phyloP scores from a whole-genome alignment of 2,329 filamentous ascomycete genomes.

The Neobulgaria alba region DNA sequence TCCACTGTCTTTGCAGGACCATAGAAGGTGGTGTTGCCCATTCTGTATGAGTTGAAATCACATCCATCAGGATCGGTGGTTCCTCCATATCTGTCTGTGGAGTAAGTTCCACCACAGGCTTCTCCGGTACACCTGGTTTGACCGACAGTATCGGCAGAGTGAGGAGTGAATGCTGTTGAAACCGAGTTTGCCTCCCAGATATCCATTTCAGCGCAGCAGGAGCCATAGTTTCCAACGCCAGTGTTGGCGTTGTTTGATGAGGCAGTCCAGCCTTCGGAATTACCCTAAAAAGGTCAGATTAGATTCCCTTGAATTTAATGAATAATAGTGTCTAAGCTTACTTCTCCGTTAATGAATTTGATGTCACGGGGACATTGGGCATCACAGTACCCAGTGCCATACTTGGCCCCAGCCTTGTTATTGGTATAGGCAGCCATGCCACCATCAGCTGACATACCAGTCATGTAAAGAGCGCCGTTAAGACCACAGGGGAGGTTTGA shows the following conservation, averaged over 20 bases:
- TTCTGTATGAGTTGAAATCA: slow-evolving; percentile 53
- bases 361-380: slow-evolving; percentile 45
- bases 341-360: slow-evolving; percentile 45
- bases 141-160: slow-evolving; percentile 39
- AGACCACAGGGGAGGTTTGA: slow-evolving; percentile 61
- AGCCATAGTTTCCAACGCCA: slow-evolving; percentile 44
- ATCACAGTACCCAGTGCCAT: slow-evolving; percentile 57
- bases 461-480: slow-evolving; percentile 63
- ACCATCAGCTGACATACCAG: slow-evolving; percentile 55
- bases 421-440: slow-evolving; percentile 41
- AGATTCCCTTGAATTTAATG: neutral
- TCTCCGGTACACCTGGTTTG: slow-evolving; percentile 36
- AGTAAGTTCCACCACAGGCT: slow-evolving; percentile 32
- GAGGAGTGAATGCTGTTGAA: slow-evolving; percentile 48
- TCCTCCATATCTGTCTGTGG: slow-evolving; percentile 41
- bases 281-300: slow-evolving; percentile 33
- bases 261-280: slow-evolving; percentile 42
- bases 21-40: slow-evolving; percentile 48
- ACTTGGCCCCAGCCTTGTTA: slow-evolving; percentile 49
- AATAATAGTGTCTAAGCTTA: slow-evolving; percentile 16
- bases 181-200: slow-evolving; percentile 57
- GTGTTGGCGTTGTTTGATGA: slow-evolving; percentile 42
- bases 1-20: slow-evolving; percentile 46
- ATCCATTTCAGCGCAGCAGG: slow-evolving; percentile 63
- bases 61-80: slow-evolving; percentile 53